Conservation (phyloP, 2,329 filamentous ascomycete genomes). For the Cytospora leucostoma region DNA sequence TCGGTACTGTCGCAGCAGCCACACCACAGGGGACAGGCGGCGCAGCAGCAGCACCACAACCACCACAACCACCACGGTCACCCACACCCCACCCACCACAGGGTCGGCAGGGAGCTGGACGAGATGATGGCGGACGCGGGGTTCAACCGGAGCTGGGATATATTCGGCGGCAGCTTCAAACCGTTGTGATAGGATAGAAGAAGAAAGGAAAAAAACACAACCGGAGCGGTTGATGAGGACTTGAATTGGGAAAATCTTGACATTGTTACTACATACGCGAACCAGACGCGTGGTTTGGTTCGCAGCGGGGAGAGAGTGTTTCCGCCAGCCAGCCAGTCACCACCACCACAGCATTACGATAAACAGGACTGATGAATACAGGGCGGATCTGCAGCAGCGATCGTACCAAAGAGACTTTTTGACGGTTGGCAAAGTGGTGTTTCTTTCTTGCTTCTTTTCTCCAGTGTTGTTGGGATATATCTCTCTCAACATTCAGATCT, state of each 20-base stretch:
- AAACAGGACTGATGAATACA: neutral
- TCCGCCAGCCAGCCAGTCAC: too few species aligned
- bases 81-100: conserved; percentile 36
- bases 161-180: conserved; percentile 40
- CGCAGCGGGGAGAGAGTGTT: neutral
- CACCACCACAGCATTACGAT: neutral
- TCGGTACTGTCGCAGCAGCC: conserved; percentile 42
- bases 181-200: conserved; percentile 19
- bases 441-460: neutral
- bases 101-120: conserved; percentile 46
- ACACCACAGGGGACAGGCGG: conserved; percentile 30
- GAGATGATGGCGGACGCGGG: conserved; percentile 52
- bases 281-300: neutral
- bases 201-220: neutral
- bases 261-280: neutral
- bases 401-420: neutral
- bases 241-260: neutral
- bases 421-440: neutral
- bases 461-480: neutral
- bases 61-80: conserved; percentile 31
- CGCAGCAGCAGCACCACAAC: too few species aligned
- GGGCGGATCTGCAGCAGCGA: neutral
- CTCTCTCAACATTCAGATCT: neutral
- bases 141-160: conserved; percentile 50
- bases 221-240: neutral